These are phyloP conservation scores for Beauveria sp. DNA, from an alignment of 2,329 filamentous ascomycete species.

Conservation along the genomic window DNA sequence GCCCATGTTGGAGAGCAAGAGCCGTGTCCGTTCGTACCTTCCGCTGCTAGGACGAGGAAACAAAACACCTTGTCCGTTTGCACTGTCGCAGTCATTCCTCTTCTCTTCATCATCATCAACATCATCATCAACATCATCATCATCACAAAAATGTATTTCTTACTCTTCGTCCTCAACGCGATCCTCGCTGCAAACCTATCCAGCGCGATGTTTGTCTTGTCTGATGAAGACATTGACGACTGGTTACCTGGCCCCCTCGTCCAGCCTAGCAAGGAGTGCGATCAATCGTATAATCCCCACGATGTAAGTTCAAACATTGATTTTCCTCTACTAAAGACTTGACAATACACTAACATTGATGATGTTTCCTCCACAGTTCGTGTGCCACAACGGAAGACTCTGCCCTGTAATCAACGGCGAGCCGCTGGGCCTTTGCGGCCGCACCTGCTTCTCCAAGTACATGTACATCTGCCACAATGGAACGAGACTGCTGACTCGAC, in stretches of 20 bases:
- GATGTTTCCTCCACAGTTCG: slow-evolving; percentile 16
- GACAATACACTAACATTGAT: background rate
- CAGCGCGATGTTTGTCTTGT: background rate
- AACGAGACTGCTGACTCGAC: background rate
- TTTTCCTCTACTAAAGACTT: no score
- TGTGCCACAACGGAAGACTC: slow-evolving; percentile 25
- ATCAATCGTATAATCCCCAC: background rate
- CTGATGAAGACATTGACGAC: background rate
- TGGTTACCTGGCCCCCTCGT: background rate
- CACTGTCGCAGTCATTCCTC: background rate
- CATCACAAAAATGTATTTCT: background rate
- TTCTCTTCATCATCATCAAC: background rate
- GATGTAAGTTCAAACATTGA: background rate
- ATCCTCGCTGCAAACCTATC: no score
- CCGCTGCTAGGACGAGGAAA: no score
- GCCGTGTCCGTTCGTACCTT: background rate
- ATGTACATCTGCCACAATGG: slow-evolving; percentile 15
- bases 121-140: background rate
- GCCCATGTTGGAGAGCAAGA: background rate
- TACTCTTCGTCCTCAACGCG: no score
- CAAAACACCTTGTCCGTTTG: background rate
- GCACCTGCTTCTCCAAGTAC: slow-evolving; percentile 28
- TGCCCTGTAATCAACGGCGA: slow-evolving; percentile 28
- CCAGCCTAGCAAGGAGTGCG: background rate
- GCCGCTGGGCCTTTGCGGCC: slow-evolving; percentile 24